Percentiles rank a stretch among this genome's conserved stretches.
phyloP scores from a whole-genome alignment of 108 stramenopile species.

The Cyclotella baltica region DNA sequence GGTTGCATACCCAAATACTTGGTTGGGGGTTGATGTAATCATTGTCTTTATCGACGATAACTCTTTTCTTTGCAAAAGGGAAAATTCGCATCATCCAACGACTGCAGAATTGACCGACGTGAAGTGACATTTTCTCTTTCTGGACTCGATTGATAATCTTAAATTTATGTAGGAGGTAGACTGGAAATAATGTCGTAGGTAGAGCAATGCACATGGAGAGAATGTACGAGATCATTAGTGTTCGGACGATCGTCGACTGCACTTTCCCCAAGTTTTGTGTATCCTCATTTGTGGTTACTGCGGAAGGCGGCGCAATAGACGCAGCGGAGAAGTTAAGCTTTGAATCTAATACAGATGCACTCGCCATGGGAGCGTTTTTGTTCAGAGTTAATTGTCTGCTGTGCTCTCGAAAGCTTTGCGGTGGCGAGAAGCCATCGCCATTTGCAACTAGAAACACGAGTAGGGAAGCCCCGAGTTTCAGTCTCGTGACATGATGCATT shows the following conservation, averaged over 20 bases:
- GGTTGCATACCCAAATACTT: conserved; percentile 89
- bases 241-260: conserved; percentile 17
- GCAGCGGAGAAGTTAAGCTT: background rate
- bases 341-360: background rate
- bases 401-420: background rate
- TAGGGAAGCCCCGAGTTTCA: background rate
- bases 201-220: conserved; percentile 78
- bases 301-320: background rate
- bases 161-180: conserved; percentile 52
- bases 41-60: conserved; percentile 48
- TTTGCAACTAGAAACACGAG: background rate
- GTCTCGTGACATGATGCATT: background rate
- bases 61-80: conserved; percentile 72
- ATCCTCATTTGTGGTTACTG: background rate
- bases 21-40: conserved; percentile 61
- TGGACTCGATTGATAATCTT: conserved; percentile 49
- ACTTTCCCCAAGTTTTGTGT: conserved; percentile 10
- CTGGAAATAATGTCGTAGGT: conserved; percentile 78
- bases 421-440: background rate
- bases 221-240: conserved; percentile 77
- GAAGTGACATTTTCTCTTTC: conserved; percentile 64
- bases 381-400: background rate
- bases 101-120: conserved; percentile 74
- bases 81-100: conserved; percentile 84
- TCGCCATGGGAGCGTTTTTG: background rate